These are phyloP conservation scores for Plenodomus lindquistii DNA, from an alignment of 2,329 filamentous ascomycete species.

Conservation along the genomic window DNA sequence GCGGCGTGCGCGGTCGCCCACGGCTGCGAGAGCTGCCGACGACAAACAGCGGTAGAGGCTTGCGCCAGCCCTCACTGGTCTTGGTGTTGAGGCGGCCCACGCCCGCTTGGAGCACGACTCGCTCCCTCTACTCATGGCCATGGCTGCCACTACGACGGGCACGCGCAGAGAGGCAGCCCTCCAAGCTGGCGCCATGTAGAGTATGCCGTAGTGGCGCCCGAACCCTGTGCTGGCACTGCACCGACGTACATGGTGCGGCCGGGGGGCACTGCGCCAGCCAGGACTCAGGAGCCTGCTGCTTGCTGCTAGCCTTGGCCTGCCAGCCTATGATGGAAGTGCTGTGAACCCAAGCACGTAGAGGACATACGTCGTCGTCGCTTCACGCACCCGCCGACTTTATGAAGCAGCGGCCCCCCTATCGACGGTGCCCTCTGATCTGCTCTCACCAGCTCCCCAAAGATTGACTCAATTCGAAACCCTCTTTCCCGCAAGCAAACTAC, in stretches of 20 bases:
- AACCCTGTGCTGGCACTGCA: conserved; percentile 25
- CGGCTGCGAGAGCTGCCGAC: conserved; percentile 22
- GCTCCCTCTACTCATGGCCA: too few relatives aligned
- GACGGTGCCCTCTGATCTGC: conserved; percentile 40
- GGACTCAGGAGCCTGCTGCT: too few relatives aligned
- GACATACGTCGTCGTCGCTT: conserved; percentile 27
- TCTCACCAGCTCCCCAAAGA: conserved; percentile 27
- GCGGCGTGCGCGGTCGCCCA: conserved; percentile 8
- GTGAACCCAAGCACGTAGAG: conserved; percentile 35
- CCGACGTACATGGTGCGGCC: conserved; percentile 34
- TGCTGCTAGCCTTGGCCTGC: conserved; percentile 37
- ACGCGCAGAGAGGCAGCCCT: conserved; percentile 37
- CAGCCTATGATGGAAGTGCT: conserved; percentile 45
- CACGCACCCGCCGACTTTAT: conserved; percentile 38
- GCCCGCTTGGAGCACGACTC: not conserved
- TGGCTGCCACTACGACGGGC: too few relatives aligned
- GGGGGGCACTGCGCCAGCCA: conserved; percentile 33
- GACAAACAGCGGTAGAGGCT: conserved; percentile 21
- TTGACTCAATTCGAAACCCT: conserved; percentile 37
- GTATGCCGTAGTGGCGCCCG: conserved; percentile 25
- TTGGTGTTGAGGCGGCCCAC: too few relatives aligned
- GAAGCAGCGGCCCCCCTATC: conserved; percentile 34
- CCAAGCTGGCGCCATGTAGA: conserved; percentile 12
- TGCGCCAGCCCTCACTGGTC: not conserved
- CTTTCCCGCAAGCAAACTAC: conserved; percentile 36